phyloP scores from a whole-genome alignment of 345 rosid genomes.

The Trapa bicornis region DNA sequence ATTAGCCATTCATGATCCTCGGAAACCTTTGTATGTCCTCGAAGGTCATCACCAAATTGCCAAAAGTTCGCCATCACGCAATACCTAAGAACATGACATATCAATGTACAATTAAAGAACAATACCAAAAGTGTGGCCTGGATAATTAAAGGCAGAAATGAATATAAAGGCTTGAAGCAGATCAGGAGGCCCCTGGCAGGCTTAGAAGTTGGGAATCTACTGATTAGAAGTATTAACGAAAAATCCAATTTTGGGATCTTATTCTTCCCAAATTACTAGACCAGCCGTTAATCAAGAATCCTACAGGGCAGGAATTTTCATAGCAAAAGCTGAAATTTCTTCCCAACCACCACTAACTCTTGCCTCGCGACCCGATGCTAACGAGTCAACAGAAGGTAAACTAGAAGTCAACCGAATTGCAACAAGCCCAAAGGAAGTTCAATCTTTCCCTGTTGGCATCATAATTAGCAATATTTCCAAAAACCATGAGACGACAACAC shows the following conservation, averaged over 20 bases:
- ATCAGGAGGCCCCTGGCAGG: not conserved
- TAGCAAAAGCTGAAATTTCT: not conserved
- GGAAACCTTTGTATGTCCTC: conserved; percentile 70
- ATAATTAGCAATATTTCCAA: not conserved
- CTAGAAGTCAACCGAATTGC: not conserved
- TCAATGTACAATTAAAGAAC: not conserved
- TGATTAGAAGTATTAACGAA: not conserved
- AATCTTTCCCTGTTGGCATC: not conserved
- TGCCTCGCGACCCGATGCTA: not conserved
- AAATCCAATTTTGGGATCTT: not conserved
- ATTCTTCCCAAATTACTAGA: not conserved
- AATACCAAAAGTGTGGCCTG: too few relatives aligned
- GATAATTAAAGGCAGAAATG: not conserved
- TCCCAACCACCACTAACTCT: not conserved
- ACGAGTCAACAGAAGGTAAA: not conserved
- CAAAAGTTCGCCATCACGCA: conserved; percentile 61
- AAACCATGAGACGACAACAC: not conserved
- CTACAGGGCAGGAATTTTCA: not conserved
- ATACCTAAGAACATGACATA: conserved; percentile 13
- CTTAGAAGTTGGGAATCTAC: not conserved
- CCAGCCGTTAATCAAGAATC: not conserved
- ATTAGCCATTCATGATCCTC: conserved; percentile 85
- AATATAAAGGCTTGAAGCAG: not conserved
- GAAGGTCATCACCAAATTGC: conserved; percentile 93
- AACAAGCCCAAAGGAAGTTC: not conserved